phyloP scores from a whole-genome alignment of 106 monocot genomes.

The Chionographis japonica region DNA sequence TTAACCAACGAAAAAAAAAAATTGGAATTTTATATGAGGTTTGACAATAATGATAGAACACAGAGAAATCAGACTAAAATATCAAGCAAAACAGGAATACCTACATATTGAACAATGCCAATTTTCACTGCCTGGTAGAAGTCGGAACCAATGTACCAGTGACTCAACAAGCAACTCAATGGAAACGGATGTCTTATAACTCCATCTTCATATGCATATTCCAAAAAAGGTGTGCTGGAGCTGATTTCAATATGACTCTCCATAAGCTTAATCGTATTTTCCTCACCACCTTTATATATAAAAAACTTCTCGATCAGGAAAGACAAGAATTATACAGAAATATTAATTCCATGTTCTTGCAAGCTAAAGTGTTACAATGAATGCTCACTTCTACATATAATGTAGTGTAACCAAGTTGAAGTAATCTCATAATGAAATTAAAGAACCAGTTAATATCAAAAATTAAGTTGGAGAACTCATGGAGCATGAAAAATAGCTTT shows the following conservation, averaged over 20 bases:
- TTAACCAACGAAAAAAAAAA: too few relatives aligned
- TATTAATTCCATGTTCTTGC: background rate
- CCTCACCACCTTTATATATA: slow-evolving; percentile 74
- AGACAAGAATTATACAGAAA: background rate
- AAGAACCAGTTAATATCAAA: too few relatives aligned
- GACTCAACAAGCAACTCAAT: slow-evolving; percentile 65
- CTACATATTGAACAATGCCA: slow-evolving; percentile 99
- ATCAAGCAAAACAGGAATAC: slow-evolving; percentile 15
- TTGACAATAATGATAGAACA: background rate
- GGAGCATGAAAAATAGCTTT: too few relatives aligned
- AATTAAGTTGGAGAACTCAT: too few relatives aligned
- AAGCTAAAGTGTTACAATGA: background rate
- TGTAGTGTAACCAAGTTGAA: background rate
- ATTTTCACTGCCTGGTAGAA: slow-evolving; percentile 97
- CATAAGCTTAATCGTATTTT: slow-evolving; percentile 85
- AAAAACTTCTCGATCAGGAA: slow-evolving; percentile 6
- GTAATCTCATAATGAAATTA: background rate
- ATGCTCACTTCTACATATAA: background rate
- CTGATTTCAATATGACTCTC: slow-evolving; percentile 47
- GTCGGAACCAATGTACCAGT: slow-evolving; percentile 85
- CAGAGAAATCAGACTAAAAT: background rate
- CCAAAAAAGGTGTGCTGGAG: slow-evolving; percentile 67
- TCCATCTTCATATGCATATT: slow-evolving; percentile 60
- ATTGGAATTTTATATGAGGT: too few relatives aligned
- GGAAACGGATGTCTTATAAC: slow-evolving; percentile 93